Conservation (phyloP, 2,329 filamentous ascomycete genomes). For the Claviceps sp. region DNA sequence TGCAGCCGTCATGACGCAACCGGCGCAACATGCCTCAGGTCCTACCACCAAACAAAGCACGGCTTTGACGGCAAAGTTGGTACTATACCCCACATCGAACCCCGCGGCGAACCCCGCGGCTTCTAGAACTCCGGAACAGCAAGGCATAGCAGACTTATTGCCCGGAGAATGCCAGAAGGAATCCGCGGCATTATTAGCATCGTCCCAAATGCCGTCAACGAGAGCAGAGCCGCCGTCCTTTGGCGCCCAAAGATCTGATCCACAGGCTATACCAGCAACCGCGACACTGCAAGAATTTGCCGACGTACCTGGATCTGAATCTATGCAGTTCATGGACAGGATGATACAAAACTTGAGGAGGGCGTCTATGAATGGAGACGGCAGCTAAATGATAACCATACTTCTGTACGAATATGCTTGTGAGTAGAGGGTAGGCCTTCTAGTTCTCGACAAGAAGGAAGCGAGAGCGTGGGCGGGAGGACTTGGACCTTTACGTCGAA, state of each 20-base stretch:
- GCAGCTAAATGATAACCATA: not conserved
- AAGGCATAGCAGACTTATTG: not conserved
- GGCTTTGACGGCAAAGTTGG: too few species aligned
- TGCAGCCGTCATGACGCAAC: conserved; percentile 22
- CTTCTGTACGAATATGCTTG: not conserved
- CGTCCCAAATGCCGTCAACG: conserved; percentile 4
- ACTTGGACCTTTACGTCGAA: not conserved
- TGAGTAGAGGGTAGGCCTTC: not conserved
- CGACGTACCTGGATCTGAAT: conserved; percentile 29
- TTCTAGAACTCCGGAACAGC: conserved; percentile 2
- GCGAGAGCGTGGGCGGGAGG: not conserved
- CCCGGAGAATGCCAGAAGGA: not conserved
- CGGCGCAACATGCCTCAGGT: not conserved
- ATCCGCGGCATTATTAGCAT: not conserved
- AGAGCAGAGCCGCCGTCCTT: not conserved
- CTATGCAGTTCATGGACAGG: conserved; percentile 36
- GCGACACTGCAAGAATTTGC: conserved; percentile 20
- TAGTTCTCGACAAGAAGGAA: not conserved
- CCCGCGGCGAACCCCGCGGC: conserved; percentile 7
- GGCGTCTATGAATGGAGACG: conserved; percentile 15
- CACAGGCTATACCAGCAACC: not conserved
- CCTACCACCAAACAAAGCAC: not conserved
- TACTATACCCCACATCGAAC: too few species aligned
- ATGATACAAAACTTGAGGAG: conserved; percentile 38
- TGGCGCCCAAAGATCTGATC: not conserved